Evolutionary conservation across 768 basidiomycete species (phyloP).

Genomic region (Mycena latifolia): DNA sequence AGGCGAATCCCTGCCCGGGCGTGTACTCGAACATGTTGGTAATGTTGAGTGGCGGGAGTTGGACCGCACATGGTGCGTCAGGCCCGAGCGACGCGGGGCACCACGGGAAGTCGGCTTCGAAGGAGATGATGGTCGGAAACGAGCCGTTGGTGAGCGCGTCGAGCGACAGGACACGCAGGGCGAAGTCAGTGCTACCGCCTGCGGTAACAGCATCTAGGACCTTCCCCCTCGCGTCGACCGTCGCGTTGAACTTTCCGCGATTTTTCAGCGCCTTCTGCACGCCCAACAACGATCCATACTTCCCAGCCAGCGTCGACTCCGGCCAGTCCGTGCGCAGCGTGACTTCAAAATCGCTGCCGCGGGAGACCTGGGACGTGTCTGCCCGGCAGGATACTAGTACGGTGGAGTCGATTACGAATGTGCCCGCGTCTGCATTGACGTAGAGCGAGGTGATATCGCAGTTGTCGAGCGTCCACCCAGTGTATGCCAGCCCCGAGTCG

Average conservation of each 20-base stretch:
- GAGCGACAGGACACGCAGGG: neutral
- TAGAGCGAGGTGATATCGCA: slow-evolving; percentile 43
- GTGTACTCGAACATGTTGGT: slow-evolving; percentile 14
- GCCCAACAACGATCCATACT: slow-evolving; percentile 35
- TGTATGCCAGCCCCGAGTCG: slow-evolving; percentile 38
- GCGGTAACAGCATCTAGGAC: neutral
- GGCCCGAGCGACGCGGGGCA: slow-evolving; percentile 15
- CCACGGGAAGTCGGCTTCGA: slow-evolving; percentile 21
- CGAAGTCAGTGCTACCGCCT: slow-evolving; percentile 29
- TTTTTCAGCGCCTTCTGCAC: slow-evolving; percentile 23
- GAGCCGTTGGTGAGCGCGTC: neutral
- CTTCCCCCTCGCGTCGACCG: slow-evolving; percentile 13
- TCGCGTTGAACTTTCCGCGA: slow-evolving; percentile 22
- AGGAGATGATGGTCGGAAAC: slow-evolving; percentile 12
- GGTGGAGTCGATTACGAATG: slow-evolving; percentile 35
- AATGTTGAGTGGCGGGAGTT: slow-evolving; percentile 11
- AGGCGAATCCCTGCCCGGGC: slow-evolving; percentile 7
- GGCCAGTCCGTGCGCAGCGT: slow-evolving; percentile 37
- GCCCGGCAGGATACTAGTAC: slow-evolving; percentile 35
- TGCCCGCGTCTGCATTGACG: slow-evolving; percentile 30
- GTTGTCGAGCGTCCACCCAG: slow-evolving; percentile 38
- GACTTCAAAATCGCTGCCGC: slow-evolving; percentile 26
- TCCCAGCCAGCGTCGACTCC: slow-evolving; percentile 34
- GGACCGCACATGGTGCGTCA: slow-evolving; percentile 13
- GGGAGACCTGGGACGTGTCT: neutral